Percentiles rank a stretch among this genome's conserved stretches.
These are phyloP conservation scores for Rubus idaeus DNA, from an alignment of 306 rosid genomes.

Conservation along the genomic window DNA sequence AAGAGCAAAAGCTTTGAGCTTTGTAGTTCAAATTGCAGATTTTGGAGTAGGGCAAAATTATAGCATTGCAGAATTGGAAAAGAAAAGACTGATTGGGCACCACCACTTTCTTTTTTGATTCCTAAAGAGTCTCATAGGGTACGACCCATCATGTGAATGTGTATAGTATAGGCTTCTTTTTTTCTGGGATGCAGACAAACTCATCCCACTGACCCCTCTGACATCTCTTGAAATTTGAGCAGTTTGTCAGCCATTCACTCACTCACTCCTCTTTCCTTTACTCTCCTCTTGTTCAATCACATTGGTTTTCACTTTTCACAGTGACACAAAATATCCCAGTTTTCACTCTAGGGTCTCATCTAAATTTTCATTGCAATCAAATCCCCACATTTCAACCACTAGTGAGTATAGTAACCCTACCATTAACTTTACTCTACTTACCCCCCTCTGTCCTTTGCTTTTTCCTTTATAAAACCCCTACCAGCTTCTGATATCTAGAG, in stretches of 20 bases:
- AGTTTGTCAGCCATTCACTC: not conserved
- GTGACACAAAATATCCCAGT: not conserved
- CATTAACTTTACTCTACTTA: not conserved
- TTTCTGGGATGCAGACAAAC: conserved; percentile 26
- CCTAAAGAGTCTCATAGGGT: conserved; percentile 2
- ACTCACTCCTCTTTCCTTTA: not conserved
- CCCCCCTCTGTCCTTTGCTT: not conserved
- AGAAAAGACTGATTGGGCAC: not conserved
- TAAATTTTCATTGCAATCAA: not conserved
- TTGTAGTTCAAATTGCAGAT: not conserved
- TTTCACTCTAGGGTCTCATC: not conserved
- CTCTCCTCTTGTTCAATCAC: not conserved
- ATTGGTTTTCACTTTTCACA: not conserved
- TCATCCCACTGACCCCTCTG: conserved; percentile 31
- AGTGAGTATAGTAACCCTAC: not conserved
- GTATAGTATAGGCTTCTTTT: not conserved
- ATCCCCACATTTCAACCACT: not conserved
- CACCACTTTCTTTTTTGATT: not conserved
- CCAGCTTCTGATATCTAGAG: not conserved
- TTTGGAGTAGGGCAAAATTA: not conserved
- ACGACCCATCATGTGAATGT: conserved; percentile 36
- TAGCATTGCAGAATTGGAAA: not conserved
- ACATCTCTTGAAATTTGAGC: conserved; percentile 36
- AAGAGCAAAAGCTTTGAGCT: not conserved
- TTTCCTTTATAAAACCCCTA: conserved; percentile 25